Conservation (phyloP, 768 basidiomycete genomes). For the Hypholoma fasciculare region DNA sequence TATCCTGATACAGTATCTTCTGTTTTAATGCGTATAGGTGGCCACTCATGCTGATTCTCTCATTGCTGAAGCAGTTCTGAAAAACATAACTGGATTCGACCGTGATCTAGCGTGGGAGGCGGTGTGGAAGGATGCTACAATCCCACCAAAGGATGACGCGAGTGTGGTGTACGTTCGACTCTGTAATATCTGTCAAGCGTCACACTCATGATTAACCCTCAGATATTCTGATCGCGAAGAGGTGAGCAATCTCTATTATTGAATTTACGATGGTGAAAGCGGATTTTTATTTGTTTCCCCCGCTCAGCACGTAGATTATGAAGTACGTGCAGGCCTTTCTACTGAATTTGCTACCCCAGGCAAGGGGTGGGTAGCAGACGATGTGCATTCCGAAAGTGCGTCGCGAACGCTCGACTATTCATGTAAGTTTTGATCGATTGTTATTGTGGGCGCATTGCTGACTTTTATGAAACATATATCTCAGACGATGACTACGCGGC, state of each 20-base stretch:
- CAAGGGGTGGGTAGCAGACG: slow-evolving; percentile 76
- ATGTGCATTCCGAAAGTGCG: slow-evolving; percentile 77
- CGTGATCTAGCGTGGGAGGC: slow-evolving; percentile 68
- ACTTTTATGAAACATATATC: not conserved
- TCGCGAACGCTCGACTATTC: slow-evolving; percentile 80
- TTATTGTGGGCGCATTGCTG: not conserved
- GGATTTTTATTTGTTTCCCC: not conserved
- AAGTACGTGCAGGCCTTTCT: slow-evolving; percentile 77
- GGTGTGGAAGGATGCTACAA: slow-evolving; percentile 71
- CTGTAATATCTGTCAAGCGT: not conserved
- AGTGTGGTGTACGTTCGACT: slow-evolving; percentile 43
- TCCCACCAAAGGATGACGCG: slow-evolving; percentile 57
- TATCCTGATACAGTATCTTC: not conserved
- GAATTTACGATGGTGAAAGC: not conserved
- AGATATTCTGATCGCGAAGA: slow-evolving; percentile 77
- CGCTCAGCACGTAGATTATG: slow-evolving; percentile 66
- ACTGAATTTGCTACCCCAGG: slow-evolving; percentile 55
- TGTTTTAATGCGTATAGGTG: slow-evolving; percentile 38
- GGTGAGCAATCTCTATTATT: slow-evolving; percentile 13
- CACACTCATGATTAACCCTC: not conserved
- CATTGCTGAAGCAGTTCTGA: slow-evolving; percentile 69
- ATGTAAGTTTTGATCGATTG: slow-evolving; percentile 42
- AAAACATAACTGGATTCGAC: slow-evolving; percentile 67
- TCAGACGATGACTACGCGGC: slow-evolving; percentile 80
- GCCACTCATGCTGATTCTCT: slow-evolving; percentile 81